These are phyloP conservation scores for Rhodofomes roseus DNA, from an alignment of 1,284 basidiomycete species.

Conservation along the genomic window DNA sequence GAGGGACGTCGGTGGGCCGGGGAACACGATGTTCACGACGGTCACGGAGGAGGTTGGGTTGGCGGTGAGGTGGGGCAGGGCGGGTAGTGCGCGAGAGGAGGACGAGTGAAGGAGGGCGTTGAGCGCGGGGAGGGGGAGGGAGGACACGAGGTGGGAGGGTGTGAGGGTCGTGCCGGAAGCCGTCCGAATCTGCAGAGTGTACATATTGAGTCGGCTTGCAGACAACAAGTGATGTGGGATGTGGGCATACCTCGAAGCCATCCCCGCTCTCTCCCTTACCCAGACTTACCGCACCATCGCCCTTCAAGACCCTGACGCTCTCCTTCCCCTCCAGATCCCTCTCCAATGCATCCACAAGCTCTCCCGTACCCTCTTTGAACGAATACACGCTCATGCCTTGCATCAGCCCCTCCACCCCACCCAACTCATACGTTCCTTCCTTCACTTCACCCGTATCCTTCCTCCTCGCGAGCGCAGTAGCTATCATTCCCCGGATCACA, in stretches of 20 bases:
- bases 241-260: constrained; percentile 38
- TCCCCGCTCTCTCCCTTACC: constrained; percentile 27
- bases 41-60: constrained; percentile 67
- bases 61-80: constrained; percentile 42
- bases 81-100: constrained; percentile 20
- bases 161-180: constrained; percentile 34
- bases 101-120: constrained; percentile 43
- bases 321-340: constrained; percentile 38
- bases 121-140: constrained; percentile 72
- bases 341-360: constrained; percentile 60
- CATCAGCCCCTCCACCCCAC: constrained; percentile 51
- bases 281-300: constrained; percentile 39
- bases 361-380: constrained; percentile 75
- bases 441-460: constrained; percentile 10
- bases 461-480: constrained; percentile 15
- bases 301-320: constrained; percentile 59
- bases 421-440: constrained; percentile 45
- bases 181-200: constrained; percentile 38
- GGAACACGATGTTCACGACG: constrained; percentile 75
- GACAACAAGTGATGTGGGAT: background rate
- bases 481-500: constrained; percentile 61
- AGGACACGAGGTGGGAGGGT: constrained; percentile 59
- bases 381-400: constrained; percentile 72
- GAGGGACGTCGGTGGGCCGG: constrained; percentile 43
- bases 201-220: background rate